Evolutionary conservation across 2,329 filamentous ascomycete genomes (phyloP).

Genomic region (Colletotrichum tamarilloi): DNA sequence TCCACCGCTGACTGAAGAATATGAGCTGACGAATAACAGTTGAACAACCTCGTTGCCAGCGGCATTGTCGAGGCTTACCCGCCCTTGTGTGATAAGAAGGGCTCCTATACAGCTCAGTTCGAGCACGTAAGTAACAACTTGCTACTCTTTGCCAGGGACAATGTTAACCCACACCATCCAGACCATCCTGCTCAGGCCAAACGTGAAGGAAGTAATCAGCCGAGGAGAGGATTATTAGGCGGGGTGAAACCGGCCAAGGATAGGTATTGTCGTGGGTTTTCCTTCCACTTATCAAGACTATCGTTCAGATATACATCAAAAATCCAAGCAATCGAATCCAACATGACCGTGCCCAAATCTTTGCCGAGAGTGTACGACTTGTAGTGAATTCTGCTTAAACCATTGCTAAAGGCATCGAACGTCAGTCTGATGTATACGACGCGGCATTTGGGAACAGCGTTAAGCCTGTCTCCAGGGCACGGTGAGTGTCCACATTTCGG

Average conservation of each 20-base stretch:
- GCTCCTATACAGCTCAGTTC: slow-evolving; percentile 92
- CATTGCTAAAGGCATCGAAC: too few relatives aligned
- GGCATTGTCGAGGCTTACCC: slow-evolving; percentile 93
- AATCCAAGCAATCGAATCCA: slow-evolving; percentile 22
- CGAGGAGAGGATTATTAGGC: slow-evolving; percentile 84
- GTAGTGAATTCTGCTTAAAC: background rate
- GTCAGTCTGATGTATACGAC: too few relatives aligned
- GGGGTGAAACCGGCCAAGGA: slow-evolving; percentile 15
- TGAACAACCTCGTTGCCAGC: slow-evolving; percentile 85
- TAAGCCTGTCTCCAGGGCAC: too few relatives aligned
- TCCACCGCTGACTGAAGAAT: slow-evolving; percentile 42
- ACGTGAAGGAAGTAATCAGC: slow-evolving; percentile 88
- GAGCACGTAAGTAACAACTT: slow-evolving; percentile 79
- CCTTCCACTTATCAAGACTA: slow-evolving; percentile 27
- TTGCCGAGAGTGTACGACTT: background rate
- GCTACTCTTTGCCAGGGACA: background rate
- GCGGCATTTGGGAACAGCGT: background rate
- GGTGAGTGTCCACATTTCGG: too few relatives aligned
- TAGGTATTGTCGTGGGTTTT: slow-evolving; percentile 18
- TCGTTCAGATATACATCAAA: slow-evolving; percentile 27
- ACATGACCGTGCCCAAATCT: too few relatives aligned
- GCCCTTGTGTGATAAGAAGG: slow-evolving; percentile 90
- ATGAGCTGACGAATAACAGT: slow-evolving; percentile 59
- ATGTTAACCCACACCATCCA: slow-evolving; percentile 44
- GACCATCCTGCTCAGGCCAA: slow-evolving; percentile 82